These are phyloP conservation scores for Colletotrichum sojae DNA, from an alignment of 2,329 filamentous ascomycete genomes.

Conservation along the genomic window DNA sequence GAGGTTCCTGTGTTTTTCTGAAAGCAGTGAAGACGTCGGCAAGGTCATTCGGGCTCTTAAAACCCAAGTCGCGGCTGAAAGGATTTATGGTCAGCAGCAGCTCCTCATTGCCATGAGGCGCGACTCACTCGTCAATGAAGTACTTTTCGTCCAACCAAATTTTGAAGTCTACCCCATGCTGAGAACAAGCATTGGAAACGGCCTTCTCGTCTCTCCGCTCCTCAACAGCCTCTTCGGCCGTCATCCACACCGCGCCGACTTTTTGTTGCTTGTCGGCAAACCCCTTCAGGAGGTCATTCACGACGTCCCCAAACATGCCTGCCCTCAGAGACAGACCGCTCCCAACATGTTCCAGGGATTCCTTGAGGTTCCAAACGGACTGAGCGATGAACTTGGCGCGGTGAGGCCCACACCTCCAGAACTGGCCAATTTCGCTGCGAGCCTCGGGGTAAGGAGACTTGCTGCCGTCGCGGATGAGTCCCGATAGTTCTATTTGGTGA, in stretches of 20 bases:
- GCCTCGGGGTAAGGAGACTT: conserved; percentile 79
- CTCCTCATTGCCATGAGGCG: background rate
- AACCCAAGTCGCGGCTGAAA: conserved; percentile 74
- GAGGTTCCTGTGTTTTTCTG: conserved; percentile 79
- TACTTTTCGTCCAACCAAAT: conserved; percentile 84
- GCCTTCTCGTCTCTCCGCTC: conserved; percentile 75
- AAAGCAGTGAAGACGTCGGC: conserved; percentile 84
- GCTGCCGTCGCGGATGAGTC: conserved; percentile 72
- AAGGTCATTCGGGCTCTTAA: conserved; percentile 70
- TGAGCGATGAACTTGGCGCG: conserved; percentile 81
- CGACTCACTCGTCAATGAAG: conserved; percentile 81
- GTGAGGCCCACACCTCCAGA: conserved; percentile 82
- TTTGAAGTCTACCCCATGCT: conserved; percentile 71
- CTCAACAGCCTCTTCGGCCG: conserved; percentile 77
- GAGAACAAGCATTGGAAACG: conserved; percentile 67
- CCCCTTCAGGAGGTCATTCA: conserved; percentile 69
- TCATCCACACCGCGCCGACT: conserved; percentile 81
- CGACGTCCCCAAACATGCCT: conserved; percentile 71
- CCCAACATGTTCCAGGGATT: conserved; percentile 68
- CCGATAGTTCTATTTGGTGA: conserved; percentile 81
- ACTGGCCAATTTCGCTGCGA: conserved; percentile 73
- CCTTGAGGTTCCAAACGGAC: conserved; percentile 80
- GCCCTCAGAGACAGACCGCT: conserved; percentile 76
- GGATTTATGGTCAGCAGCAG: conserved; percentile 40
- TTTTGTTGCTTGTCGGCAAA: conserved; percentile 58